Base-by-base conservation (phyloP, 2,329 filamentous ascomycete species). In the Alternaria gansuensis region DNA sequence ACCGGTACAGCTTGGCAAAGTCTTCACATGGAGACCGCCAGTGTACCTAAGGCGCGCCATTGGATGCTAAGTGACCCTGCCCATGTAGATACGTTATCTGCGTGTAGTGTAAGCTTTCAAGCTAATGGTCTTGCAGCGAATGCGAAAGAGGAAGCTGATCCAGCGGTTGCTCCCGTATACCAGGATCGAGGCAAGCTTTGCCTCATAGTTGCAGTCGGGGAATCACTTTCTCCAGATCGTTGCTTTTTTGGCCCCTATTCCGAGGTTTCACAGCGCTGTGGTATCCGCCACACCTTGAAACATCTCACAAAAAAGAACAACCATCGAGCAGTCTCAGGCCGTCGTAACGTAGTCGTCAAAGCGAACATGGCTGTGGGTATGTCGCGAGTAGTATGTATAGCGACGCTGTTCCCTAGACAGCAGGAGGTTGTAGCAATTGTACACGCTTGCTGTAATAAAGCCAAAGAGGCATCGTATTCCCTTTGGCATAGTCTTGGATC, bases 341-440 rank as follows among this genome's bases (percentile, higher is more conserved):
- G 17, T 13, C 13, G 21, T 6, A 29, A 48, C 44, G 23, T 48
- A 48, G 31, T 9, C 13, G 13, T 7, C 31, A 48, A 36, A 24
- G 21, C 24, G 37, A 24, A 34, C 31, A 26, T 36, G 44, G 44
- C 33, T 34, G 31, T 48, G 31, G 17, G 21, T 36, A 36, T 48
- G 21, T 48, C 31, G 44, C 21, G 23, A 36, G 13, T 33, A 33
- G 34, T 10, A 52, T 34, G 23, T 34, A 34, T 34, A 36, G 26
- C 23, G 33, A 51, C 39, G 51, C 51, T 59, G 51, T 50, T 44
- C 51, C 56, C 36, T 49, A 59, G 37, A 59, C n/a, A 59, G 56
- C 51, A 59, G 51, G 56, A 59, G 56, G 39, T 29, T 31, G 36
- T 37, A 23, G 26, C 52, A 43, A 44, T 45, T 39, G 17, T 21